Percentiles rank a stretch among this genome's conserved stretches.
Conservation (phyloP, 148 eudicot genomes). For the Fagopyrum esculentum region DNA sequence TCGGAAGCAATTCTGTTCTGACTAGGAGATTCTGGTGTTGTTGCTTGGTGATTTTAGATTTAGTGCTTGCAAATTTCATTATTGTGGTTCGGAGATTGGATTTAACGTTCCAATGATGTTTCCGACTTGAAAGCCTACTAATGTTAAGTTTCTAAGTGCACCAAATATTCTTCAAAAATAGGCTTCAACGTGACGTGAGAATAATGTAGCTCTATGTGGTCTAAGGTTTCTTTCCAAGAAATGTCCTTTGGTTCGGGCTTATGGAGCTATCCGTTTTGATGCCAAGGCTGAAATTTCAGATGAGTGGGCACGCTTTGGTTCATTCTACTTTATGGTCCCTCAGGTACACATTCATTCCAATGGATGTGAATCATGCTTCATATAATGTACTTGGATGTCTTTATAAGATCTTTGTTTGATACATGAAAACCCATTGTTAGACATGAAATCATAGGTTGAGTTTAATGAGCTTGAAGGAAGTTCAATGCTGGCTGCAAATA, state of each 20-base stretch:
- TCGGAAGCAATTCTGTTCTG: neutral
- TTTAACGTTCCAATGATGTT: neutral
- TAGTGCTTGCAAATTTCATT: no score
- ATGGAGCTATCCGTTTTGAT: constrained; percentile 97
- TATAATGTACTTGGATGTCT: neutral
- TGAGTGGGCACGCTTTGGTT: constrained; percentile 94
- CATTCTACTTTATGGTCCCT: constrained; percentile 91
- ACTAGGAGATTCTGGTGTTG: neutral
- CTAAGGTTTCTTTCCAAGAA: constrained; percentile 72
- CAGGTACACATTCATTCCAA: constrained; percentile 38
- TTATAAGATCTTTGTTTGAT: constrained; percentile 21
- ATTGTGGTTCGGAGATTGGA: no score
- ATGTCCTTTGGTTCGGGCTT: constrained; percentile 86
- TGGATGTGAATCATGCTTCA: neutral
- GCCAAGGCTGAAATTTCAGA: constrained; percentile 48
- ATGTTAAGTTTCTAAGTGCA: neutral
- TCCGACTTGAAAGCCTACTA: neutral
- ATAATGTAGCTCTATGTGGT: neutral
- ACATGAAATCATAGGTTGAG: constrained; percentile 67
- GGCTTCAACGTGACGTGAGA: neutral
- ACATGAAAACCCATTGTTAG: constrained; percentile 33
- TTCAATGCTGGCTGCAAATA: constrained; percentile 73
- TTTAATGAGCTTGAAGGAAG: constrained; percentile 85
- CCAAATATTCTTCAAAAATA: neutral
- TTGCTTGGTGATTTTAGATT: neutral